phyloP scores from a whole-genome alignment of 1,284 basidiomycete species.

The Testicularia cyperi region DNA sequence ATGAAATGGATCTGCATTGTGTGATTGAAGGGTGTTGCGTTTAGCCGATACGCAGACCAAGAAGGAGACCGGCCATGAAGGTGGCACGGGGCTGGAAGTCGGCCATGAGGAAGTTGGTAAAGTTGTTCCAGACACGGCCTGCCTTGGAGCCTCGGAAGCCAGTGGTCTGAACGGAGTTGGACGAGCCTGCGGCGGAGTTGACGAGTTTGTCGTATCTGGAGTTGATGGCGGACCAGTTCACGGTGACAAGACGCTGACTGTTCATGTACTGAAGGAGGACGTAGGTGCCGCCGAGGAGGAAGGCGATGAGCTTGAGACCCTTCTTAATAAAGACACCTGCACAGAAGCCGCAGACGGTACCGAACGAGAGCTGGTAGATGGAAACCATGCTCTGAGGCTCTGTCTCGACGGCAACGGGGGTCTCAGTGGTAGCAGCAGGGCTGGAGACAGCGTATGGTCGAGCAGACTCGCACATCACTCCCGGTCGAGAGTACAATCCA shows the following conservation, averaged over 20 bases:
- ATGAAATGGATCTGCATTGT: too few relatives aligned
- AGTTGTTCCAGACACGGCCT: conserved; percentile 69
- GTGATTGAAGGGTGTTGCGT: too few relatives aligned
- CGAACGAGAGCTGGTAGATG: conserved; percentile 81
- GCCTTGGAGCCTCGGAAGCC: conserved; percentile 63
- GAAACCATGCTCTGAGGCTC: conserved; percentile 71
- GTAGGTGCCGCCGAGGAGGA: conserved; percentile 69
- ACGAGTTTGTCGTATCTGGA: conserved; percentile 72
- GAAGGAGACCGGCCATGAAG: conserved; percentile 64
- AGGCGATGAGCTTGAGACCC: conserved; percentile 79
- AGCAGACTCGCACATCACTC: background rate
- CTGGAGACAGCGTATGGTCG: background rate
- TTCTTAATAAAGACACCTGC: conserved; percentile 93
- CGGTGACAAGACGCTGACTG: conserved; percentile 66
- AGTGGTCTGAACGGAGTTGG: conserved; percentile 61
- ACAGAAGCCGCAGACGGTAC: conserved; percentile 78
- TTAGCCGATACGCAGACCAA: conserved; percentile 64
- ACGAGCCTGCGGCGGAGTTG: conserved; percentile 67
- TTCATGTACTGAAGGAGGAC: conserved; percentile 56
- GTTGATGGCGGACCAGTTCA: conserved; percentile 74
- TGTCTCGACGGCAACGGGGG: background rate
- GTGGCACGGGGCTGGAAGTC: conserved; percentile 77
- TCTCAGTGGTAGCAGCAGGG: background rate
- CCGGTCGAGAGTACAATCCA: background rate
- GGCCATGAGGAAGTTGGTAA: conserved; percentile 82